Evolutionary conservation across 2,329 filamentous ascomycete genomes (phyloP), one percentile per base, ranked within the genome.

Genomic region (Monilinia fructigena): DNA sequence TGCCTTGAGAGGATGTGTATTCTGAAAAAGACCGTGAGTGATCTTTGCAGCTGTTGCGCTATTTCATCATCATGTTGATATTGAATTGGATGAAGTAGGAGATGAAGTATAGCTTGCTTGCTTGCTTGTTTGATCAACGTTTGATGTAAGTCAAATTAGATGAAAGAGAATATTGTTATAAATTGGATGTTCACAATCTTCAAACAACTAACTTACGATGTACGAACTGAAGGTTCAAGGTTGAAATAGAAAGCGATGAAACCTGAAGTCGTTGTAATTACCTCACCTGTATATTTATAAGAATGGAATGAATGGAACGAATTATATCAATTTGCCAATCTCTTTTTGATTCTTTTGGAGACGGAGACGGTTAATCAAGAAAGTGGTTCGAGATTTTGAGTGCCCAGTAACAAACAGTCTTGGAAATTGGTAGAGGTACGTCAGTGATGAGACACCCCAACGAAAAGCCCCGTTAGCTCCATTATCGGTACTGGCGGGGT

Each of bases 1-100:
- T 47, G 82, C 86, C 71, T 82, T 84, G 71, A 86, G 65, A 2
- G 72, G 74, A 48, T 73, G 70, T 4, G 72, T 74, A 20, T 70
- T 56, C 67, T 75, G 66, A 31, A 75, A 69, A 23, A 75, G 61
- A 18, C 74, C 72, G 20, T 73, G 68, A 26, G 70, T 68, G 38
- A 70, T 68, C 7, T 68, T 69, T 8, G 68, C 67, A 16, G 68
- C 69, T 35, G 71, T 71, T 55, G 72, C 69, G 65, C 66, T 55
- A 70, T 63, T 70, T 72, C 66, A n/a, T n/a, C 70, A 72, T 76
- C 72, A 74, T 75, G 50, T 74, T 73, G 68, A 50, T 38, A 23
- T 48, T 65, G 35, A 26, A 47, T 66, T 55, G 16, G 31, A 38
- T 31, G 38, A 38, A 55, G 45, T 16, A 38, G 28, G 35, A 31